Conservation (phyloP, 768 basidiomycete species). For the Auriscalpium vulgare region DNA sequence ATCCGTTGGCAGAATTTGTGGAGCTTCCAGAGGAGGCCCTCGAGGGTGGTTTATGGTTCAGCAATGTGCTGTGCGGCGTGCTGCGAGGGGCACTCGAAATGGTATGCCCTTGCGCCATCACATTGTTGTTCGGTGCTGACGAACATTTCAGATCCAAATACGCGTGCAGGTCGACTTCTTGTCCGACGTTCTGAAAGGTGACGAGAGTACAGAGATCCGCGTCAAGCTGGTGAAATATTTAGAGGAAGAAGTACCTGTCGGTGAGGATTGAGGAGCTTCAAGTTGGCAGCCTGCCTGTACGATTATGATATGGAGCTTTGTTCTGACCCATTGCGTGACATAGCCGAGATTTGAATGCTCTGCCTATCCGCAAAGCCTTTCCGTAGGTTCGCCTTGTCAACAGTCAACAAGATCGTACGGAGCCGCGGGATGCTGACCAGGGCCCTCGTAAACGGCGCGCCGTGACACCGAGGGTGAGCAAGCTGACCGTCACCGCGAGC, state of each 20-base stretch:
- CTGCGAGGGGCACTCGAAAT: conserved; percentile 91
- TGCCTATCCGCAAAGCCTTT: no score
- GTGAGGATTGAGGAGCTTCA: conserved; percentile 64
- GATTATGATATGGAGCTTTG: no score
- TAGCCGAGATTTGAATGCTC: no score
- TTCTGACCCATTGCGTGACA: no score
- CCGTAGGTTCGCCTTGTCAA: no score
- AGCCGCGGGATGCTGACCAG: no score
- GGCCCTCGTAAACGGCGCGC: no score
- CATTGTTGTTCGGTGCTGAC: conserved; percentile 5
- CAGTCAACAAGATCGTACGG: no score
- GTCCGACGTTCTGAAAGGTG: conserved; percentile 86
- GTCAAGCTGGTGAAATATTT: conserved; percentile 86
- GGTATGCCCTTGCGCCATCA: conserved; percentile 42
- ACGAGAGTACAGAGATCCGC: conserved; percentile 89
- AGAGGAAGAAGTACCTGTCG: conserved; percentile 93
- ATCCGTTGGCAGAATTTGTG: conserved; percentile 94
- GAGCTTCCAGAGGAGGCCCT: conserved; percentile 91
- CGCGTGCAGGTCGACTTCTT: conserved; percentile 87
- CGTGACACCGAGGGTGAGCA: no score
- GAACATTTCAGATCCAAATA: conserved; percentile 72
- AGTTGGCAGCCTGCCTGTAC: no score
- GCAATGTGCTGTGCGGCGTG: conserved; percentile 93
- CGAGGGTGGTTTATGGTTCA: conserved; percentile 93
- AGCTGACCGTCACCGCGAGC: no score